Evolutionary conservation across 1,284 basidiomycete genomes (phyloP), one percentile per base, ranked within the genome.

Genomic region (Fomitopsis schrenkii): DNA sequence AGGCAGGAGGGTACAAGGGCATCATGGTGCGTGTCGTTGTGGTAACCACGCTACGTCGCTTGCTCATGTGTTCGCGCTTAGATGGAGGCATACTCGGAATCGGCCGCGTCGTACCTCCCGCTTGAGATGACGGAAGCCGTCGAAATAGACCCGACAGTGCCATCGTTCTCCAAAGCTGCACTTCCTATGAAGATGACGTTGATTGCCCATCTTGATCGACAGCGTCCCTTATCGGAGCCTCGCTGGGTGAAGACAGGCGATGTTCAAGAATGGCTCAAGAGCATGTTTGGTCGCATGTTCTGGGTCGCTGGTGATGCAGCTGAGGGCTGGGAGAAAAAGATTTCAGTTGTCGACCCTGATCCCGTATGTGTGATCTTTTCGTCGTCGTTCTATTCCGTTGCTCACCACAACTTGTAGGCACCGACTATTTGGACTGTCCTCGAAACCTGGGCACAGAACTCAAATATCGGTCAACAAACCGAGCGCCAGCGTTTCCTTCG

Each of bases 211-310:
- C 82, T 98, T 60, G 96, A 98, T 74, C 91, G 86, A 61, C 86
- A 86, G 45, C 87, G 91, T 62, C 95, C 96, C 0, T 77, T 98
- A 35, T 95, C 93, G 9, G 95, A 98, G 74, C 93, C 96, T 2
- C 91, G 93, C 72, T 99, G 97, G 97, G 92, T 95, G 52, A 94
- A 94, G 73, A 92, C 91, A 3, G 95, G 96, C 50, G 93, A 96
- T 72, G 85, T 97, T 19, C 91, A 95, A 67, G 94, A 95, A 55
- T 97, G 95, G 93, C 79, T 98, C 63, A 87, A 87, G 70, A 92
- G 88, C 71, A 93, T 93, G 82, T 94, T 91, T 75, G 93, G 87
- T 1, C 83, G 88, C 33, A 88, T 89, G 83, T 90, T 91, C 69
- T 91, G 88, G 87, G 87, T 87, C 58, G 81, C 85, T 28, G 87